These are phyloP conservation scores for Allium sativum DNA, from an alignment of 106 monocot species.

Conservation along the genomic window DNA sequence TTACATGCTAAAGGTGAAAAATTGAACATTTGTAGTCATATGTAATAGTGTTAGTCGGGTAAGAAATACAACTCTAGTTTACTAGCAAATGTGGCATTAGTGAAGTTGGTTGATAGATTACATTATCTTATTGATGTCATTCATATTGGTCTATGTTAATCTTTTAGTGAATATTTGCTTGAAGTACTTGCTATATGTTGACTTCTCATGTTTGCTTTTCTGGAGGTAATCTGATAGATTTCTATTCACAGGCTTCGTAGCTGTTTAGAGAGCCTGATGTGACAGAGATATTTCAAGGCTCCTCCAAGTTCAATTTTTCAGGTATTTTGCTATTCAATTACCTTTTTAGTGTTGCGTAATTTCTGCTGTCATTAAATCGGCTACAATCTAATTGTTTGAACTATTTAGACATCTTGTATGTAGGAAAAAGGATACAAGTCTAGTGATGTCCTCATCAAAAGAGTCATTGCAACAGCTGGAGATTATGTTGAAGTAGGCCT, in stretches of 20 bases:
- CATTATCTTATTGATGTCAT: not conserved
- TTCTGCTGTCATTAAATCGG: not conserved
- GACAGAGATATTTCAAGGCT: conserved; percentile 59
- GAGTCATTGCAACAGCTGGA: conserved; percentile 82
- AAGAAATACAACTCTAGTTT: not conserved
- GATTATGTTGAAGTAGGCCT: conserved; percentile 67
- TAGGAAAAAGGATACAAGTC: conserved; percentile 63
- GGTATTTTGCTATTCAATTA: conserved; percentile 20
- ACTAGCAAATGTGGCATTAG: not conserved
- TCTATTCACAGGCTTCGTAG: conserved; percentile 70
- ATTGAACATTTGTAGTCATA: too few relatives aligned
- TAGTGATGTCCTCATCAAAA: conserved; percentile 89
- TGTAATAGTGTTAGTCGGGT: too few relatives aligned
- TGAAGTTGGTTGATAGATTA: not conserved
- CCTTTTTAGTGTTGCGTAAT: not conserved
- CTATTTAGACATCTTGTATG: not conserved
- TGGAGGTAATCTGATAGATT: not conserved
- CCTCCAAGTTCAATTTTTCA: conserved; percentile 18
- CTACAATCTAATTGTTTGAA: too few relatives aligned
- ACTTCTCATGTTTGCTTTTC: not conserved
- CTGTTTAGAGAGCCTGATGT: conserved; percentile 71
- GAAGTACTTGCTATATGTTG: too few relatives aligned
- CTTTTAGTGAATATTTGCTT: not conserved
- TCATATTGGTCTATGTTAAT: not conserved
- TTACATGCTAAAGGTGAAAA: too few relatives aligned